Evolutionary conservation across 1,284 basidiomycete genomes (phyloP), one percentile per base, ranked within the genome.

Genomic region (Porodaedalea pini): DNA sequence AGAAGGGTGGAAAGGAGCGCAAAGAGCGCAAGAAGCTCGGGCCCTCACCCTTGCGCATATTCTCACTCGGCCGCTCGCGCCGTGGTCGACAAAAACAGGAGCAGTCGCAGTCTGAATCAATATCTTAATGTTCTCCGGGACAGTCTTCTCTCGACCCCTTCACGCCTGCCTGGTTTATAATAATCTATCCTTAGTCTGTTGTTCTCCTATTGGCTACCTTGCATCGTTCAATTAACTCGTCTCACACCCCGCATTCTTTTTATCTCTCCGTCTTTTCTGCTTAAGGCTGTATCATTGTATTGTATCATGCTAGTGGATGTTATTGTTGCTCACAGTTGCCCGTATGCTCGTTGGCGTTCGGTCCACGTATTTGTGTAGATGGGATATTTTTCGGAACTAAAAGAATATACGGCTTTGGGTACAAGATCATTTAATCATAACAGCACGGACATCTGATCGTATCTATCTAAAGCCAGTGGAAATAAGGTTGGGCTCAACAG

Each of bases 61-160:
- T 59, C 40, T 59, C 57, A 4, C 45, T 59, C 15, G 53, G 52
- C 15, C 23, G 45, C n/a, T n/a, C n/a, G n/a, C n/a, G n/a, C n/a
- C 36, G 49, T 15, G 37, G 17, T 36, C 37, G 19, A 19, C 21
- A 36, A n/a, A 23, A 36, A 25, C 11, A 13, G 11, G 11, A 10
- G 36, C 36, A 37, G n/a, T 21, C 49, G 10, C 34, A 21, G 6
- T 51, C 49, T 47, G 23, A 47, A 7, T 34, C 31, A 13, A 11
- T 27, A 39, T 19, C n/a, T 37, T 40, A 5, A 25, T 17, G n/a
- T 54, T 11, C 13, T 3, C 41, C 32, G 21, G 27, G 23, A 54
- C 25, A 54, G 19, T 5, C 17, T 27, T 27, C 21, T 54, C 29
- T 25, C 29, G 39, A 43, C 25, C 52, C n/a, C 19, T 37, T 55